Evolutionary conservation across 176 grass and related monocot species (phyloP).

Genomic region (Coix lacrymajobi): DNA sequence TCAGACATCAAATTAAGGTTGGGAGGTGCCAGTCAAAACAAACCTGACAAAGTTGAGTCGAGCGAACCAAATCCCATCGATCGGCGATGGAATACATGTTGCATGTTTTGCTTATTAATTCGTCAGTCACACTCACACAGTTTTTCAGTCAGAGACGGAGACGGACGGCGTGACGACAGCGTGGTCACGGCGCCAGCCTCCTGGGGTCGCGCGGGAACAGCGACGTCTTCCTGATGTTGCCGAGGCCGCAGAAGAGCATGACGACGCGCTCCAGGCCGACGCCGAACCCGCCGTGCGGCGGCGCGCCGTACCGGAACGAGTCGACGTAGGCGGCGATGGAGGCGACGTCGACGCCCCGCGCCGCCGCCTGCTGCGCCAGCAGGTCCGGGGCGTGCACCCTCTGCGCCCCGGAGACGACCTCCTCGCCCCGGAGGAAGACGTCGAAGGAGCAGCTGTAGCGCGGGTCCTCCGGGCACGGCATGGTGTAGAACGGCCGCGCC

Average conservation of each 20-base stretch:
- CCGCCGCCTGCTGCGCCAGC: constrained; percentile 36
- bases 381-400: constrained; percentile 57
- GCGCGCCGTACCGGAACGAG: constrained; percentile 62
- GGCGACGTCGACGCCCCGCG: constrained; percentile 45
- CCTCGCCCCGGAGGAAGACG: constrained; percentile 70
- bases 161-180: too few species aligned
- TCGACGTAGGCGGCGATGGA: constrained; percentile 60
- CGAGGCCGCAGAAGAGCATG: constrained; percentile 72
- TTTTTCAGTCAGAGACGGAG: too few species aligned
- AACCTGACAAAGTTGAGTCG: too few species aligned
- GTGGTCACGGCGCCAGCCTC: constrained; percentile 43
- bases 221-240: constrained; percentile 59
- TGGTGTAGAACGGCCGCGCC: constrained; percentile 84
- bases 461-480: constrained; percentile 57
- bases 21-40: too few species aligned
- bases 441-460: constrained; percentile 74
- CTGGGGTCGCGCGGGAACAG: constrained; percentile 73
- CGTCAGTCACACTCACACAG: too few species aligned
- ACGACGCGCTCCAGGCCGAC: constrained; percentile 67
- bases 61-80: too few species aligned
- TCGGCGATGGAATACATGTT: too few species aligned
- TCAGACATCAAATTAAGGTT: too few species aligned
- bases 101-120: too few species aligned
- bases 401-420: constrained; percentile 81
- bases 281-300: constrained; percentile 72